Evolutionary conservation across 805 yeast species (phyloP), one percentile per base, ranked within the genome.

Genomic region (Pichia californica): DNA sequence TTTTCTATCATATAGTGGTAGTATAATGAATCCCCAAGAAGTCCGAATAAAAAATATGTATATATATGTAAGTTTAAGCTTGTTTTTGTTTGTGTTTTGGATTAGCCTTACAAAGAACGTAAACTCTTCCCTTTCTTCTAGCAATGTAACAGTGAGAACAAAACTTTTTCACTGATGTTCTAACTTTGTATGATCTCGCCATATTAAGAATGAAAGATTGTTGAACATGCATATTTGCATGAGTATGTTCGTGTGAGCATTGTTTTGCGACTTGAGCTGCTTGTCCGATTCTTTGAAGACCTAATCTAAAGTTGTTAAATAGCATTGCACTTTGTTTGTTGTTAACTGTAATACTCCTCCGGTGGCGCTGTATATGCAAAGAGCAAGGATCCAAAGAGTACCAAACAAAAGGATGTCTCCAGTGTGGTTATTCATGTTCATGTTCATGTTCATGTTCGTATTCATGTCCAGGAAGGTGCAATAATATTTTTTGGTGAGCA

Each of bases 41-140:
- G 27, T 33, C 5, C 28, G 7, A 7, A n/a, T n/a, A n/a, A n/a
- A n/a, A n/a, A n/a, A n/a, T n/a, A n/a, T 8, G 6, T 27, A 27
- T 2, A 4, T 13, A 9, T 14, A 27, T 14, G 9, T 15, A 2
- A 16, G 19, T 15, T 59, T 62, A 81, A 54, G 87, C 87, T 64
- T 87, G 96, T 64, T 95, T 86, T 66, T 89, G 97, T 67, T 89
- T 89, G 66, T 89, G 98, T 62, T 87, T 88, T 50, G 88, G 88
- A 62, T 89, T 87, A 38, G 93, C 73, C 63, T 89, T 93, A 73
- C 99, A 91, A 61, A 86, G 82, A 31, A 93, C 95, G 52, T 87
- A 88, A 11, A 89, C 91, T 57, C 93, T 75, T 33, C 99, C 99
- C 67, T 89, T 93, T 66, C 98, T 83, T 66, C 94, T 83, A 10